Percentiles rank a stretch among this genome's conserved stretches.
Conservation (phyloP, 352 stramenopile genomes). For the Albugo candida region DNA sequence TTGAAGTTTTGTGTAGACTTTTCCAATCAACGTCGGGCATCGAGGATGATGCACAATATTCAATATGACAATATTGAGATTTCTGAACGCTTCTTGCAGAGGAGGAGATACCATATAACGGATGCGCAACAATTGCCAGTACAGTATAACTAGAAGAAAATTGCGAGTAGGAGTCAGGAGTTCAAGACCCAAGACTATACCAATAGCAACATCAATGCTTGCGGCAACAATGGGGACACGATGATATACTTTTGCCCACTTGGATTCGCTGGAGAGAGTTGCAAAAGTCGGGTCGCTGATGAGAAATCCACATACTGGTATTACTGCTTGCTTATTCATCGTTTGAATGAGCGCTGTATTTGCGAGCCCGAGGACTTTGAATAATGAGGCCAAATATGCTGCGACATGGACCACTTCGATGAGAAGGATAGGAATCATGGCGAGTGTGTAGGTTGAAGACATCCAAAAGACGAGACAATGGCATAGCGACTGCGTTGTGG, state of each 20-base stretch:
- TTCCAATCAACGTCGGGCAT: slow-evolving; percentile 30
- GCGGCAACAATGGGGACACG: slow-evolving; percentile 55
- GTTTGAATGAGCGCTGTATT: slow-evolving; percentile 19
- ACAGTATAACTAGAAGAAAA: slow-evolving; percentile 71
- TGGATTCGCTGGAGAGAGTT: slow-evolving; percentile 25
- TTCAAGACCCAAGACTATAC: slow-evolving; percentile 59
- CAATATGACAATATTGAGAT: slow-evolving; percentile 41
- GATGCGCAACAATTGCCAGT: slow-evolving; percentile 80
- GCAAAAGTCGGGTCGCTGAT: slow-evolving; percentile 42
- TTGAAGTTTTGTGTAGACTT: slow-evolving; percentile 48
- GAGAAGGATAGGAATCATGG: slow-evolving; percentile 56
- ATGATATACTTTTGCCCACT: slow-evolving; percentile 70
- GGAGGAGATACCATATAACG: slow-evolving; percentile 82
- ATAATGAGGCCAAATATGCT: slow-evolving; percentile 31
- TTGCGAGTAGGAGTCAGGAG: slow-evolving; percentile 67
- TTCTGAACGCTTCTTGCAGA: slow-evolving; percentile 63
- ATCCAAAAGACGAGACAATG: slow-evolving; percentile 77
- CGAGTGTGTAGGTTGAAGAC: slow-evolving; percentile 47
- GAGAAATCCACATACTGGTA: slow-evolving; percentile 32
- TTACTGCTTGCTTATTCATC: slow-evolving; percentile 25
- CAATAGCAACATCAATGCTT: slow-evolving; percentile 69
- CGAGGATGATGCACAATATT: slow-evolving; percentile 38
- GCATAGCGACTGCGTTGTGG: slow-evolving; percentile 62
- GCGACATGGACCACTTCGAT: slow-evolving; percentile 65
- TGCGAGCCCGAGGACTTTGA: slow-evolving; percentile 31